phyloP scores from a whole-genome alignment of 768 basidiomycete genomes.

The Boletus reticulatus region DNA sequence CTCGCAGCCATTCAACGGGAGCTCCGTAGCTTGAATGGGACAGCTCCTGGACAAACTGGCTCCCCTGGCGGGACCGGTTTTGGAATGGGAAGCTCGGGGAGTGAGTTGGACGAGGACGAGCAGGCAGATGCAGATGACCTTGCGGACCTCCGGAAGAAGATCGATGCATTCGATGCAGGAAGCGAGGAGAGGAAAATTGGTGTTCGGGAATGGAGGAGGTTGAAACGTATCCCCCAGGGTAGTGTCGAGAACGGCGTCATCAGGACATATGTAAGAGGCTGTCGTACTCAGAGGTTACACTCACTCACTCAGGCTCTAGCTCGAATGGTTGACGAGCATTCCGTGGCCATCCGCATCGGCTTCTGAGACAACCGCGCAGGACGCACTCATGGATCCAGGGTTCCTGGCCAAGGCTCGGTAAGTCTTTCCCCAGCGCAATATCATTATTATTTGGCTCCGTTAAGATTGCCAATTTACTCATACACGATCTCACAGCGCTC shows the following conservation, averaged over 20 bases:
- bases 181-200: constrained; percentile 83
- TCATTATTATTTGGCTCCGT: not conserved
- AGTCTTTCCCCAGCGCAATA: not conserved
- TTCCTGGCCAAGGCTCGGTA: constrained; percentile 69
- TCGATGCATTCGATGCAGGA: constrained; percentile 70
- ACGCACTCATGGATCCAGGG: constrained; percentile 45
- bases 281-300: not conserved
- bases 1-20: constrained; percentile 79
- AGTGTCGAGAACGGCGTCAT: constrained; percentile 92
- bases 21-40: constrained; percentile 53
- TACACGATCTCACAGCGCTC: constrained; percentile 32
- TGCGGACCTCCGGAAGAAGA: constrained; percentile 64
- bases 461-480: not conserved
- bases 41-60: constrained; percentile 21
- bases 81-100: constrained; percentile 28
- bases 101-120: constrained; percentile 74
- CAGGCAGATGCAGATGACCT: constrained; percentile 80
- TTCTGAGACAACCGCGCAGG: constrained; percentile 25
- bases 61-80: constrained; percentile 19
- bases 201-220: constrained; percentile 76
- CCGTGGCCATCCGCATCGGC: constrained; percentile 66
- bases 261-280: constrained; percentile 64
- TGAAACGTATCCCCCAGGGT: constrained; percentile 86
- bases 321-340: constrained; percentile 85
- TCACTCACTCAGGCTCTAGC: constrained; percentile 31